Conservation (phyloP, 805 yeast species). For the Maudiozyma barnettii region DNA sequence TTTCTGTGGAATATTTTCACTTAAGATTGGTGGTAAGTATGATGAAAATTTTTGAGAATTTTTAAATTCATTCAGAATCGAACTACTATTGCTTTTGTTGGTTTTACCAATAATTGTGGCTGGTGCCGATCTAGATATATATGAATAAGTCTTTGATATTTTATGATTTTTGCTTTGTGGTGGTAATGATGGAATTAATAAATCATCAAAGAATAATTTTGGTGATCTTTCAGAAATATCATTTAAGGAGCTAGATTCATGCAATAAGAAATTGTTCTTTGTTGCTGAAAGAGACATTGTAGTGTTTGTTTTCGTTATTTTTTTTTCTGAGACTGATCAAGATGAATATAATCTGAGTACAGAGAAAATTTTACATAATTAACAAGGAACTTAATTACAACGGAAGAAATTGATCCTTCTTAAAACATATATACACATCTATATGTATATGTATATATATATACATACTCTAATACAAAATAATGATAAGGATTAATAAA, state of each 20-base stretch:
- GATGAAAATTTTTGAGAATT: not conserved
- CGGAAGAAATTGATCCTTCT: too few species aligned
- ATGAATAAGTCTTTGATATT: constrained; percentile 1
- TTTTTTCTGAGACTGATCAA: too few species aligned
- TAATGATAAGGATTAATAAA: not conserved
- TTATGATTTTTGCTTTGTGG: not conserved
- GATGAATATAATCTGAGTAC: too few species aligned
- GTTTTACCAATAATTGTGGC: not conserved
- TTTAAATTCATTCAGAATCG: not conserved
- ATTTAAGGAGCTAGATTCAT: not conserved
- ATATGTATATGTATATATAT: too few species aligned
- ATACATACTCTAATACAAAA: too few species aligned
- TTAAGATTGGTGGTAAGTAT: not conserved
- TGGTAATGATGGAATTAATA: constrained; percentile 13
- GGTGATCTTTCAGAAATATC: not conserved
- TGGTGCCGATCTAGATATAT: not conserved
- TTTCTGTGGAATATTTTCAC: constrained; percentile 7
- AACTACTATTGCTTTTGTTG: not conserved
- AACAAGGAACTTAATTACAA: too few species aligned
- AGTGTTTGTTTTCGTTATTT: not conserved
- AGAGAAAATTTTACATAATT: too few species aligned
- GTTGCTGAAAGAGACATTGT: constrained; percentile 1
- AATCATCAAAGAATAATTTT: constrained; percentile 15
- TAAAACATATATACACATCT: too few species aligned
- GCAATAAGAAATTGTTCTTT: not conserved